These are phyloP conservation scores for Metarhizium guizhouense DNA, from an alignment of 2,329 filamentous ascomycete genomes.

Conservation along the genomic window DNA sequence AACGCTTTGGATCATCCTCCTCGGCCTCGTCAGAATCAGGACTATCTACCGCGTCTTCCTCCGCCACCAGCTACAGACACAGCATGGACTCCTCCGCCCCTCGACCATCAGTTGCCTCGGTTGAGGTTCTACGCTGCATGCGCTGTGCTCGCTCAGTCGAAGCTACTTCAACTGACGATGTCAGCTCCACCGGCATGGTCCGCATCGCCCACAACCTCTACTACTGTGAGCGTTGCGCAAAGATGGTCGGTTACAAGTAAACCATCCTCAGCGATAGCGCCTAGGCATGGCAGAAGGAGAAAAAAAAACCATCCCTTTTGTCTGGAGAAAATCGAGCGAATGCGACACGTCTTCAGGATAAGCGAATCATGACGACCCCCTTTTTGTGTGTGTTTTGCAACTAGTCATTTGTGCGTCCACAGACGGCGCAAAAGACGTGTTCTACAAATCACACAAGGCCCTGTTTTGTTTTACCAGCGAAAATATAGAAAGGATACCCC, in stretches of 20 bases:
- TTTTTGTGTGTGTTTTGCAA: neutral
- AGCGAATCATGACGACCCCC: neutral
- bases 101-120: slow-evolving; percentile 36
- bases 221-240: slow-evolving; percentile 56
- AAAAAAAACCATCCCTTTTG: neutral
- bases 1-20: slow-evolving; percentile 15
- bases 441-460: neutral
- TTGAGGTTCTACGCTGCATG: slow-evolving; percentile 54
- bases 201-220: slow-evolving; percentile 57
- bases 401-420: neutral
- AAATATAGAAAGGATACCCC: slow-evolving; percentile 6
- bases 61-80: slow-evolving; percentile 24
- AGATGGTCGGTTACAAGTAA: slow-evolving; percentile 56
- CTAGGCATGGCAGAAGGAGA: neutral
- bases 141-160: slow-evolving; percentile 52
- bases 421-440: neutral
- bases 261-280: neutral
- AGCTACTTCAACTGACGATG: slow-evolving; percentile 51
- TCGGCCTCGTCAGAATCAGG: slow-evolving; percentile 32
- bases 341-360: neutral
- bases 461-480: neutral
- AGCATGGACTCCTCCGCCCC: slow-evolving; percentile 39
- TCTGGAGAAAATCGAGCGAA: neutral
- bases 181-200: slow-evolving; percentile 51
- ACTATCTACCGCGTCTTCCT: slow-evolving; percentile 23